Evolutionary conservation across 441 rosid species (phyloP), one percentile per base, ranked within the genome.

Genomic region (Euphorbia schlechtendalii): DNA sequence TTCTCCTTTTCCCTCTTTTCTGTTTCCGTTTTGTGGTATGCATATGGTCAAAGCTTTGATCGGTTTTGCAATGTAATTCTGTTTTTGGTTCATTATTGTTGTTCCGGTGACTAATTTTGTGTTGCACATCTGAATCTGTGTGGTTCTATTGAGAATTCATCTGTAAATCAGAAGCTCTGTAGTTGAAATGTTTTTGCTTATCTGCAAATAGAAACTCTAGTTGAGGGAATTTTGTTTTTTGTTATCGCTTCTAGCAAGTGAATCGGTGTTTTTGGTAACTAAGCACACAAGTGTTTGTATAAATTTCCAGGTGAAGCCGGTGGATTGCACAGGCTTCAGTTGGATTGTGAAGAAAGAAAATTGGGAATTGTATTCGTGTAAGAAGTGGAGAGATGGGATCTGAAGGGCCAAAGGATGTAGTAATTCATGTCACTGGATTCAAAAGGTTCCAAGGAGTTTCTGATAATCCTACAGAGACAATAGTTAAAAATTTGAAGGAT

Each of bases 391-490:
- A 68, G 69, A 90, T 90, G 96, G 97, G 96, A 71, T 90, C 97
- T 14, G 96, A 88, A 84, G 92, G 97, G 80, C 89, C 88, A 74
- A 70, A 84, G 32, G 72, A 75, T 25, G 83, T 85, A 65, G 74
- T 84, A 0, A 69, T 90, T 59, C 80, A 90, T 60, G 78, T 90
- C 70, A 90, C 97, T 10, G 96, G 97, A 10, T 90, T 90, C 79
- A 86, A 88, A 83, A 90, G 84, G 77, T 88, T 90, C 72, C 96
- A 84, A 76, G 97, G 97, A 54, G 97, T 88, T 66, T 72, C 90
- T 32, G 96, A 83, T 71, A 90, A 90, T 78, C 97, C 96, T 12
- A 88, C 96, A 0, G 96, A 88, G 79, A 83, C 78, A 61, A 74
- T 86, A 59, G 91, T 80, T 41, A 75, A 54, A 55, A 86, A 84